These are phyloP conservation scores for Margaritispora aquatica DNA, from an alignment of 495 filamentous ascomycete genomes.

Conservation along the genomic window DNA sequence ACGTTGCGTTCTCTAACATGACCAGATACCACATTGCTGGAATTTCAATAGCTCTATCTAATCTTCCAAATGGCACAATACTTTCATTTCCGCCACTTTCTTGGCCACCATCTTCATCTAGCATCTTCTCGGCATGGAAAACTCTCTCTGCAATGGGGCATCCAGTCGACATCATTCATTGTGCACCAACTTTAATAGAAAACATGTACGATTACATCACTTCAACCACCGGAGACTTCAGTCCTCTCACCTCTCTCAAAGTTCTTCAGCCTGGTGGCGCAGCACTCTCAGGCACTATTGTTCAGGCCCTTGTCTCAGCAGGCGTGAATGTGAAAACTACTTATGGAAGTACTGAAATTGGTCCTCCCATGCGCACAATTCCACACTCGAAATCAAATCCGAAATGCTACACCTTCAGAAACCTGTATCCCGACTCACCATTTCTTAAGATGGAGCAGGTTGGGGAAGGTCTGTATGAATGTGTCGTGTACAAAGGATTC, in stretches of 20 bases:
- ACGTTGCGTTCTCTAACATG: not conserved
- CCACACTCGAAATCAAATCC: constrained; percentile 16
- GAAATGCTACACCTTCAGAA: constrained; percentile 20
- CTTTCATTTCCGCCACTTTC: constrained; percentile 20
- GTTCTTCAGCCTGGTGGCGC: constrained; percentile 24
- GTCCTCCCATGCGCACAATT: constrained; percentile 22
- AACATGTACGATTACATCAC: constrained; percentile 23
- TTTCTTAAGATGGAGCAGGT: constrained; percentile 22
- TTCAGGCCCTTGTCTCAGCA: constrained; percentile 10
- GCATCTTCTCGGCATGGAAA: constrained; percentile 18
- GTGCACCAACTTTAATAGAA: constrained; percentile 22
- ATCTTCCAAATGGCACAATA: constrained; percentile 23
- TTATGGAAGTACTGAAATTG: constrained; percentile 24
- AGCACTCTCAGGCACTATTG: constrained; percentile 16
- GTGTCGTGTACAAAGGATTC: constrained; percentile 23
- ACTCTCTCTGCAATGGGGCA: constrained; percentile 18
- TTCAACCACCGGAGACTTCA: constrained; percentile 17
- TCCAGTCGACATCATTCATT: constrained; percentile 20
- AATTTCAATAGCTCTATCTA: constrained; percentile 23
- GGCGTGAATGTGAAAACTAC: constrained; percentile 25
- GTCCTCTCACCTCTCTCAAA: constrained; percentile 19
- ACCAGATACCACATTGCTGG: constrained; percentile 24
- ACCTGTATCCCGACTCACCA: constrained; percentile 22
- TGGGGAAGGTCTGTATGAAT: constrained; percentile 18
- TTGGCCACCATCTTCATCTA: constrained; percentile 21